Evolutionary conservation across 331 rosid species (phyloP).

Genomic region (Prunus yedoensis): DNA sequence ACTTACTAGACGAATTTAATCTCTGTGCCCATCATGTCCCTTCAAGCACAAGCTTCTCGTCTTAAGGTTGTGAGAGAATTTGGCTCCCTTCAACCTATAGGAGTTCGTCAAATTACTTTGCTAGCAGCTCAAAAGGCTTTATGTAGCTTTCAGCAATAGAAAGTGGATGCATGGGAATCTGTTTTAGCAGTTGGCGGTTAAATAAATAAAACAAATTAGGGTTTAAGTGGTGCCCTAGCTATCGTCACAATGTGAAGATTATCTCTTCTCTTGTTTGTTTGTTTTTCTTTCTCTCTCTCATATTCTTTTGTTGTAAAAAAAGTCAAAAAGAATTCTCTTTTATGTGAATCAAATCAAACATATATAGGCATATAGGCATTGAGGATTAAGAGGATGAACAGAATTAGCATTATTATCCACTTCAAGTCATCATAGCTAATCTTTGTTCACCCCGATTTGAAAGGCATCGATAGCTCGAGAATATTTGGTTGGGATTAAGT

Average conservation of each 20-base stretch:
- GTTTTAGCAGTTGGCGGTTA: conserved; percentile 12
- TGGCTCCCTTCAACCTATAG: conserved; percentile 4
- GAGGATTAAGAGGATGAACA: not conserved
- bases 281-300: not conserved
- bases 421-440: not conserved
- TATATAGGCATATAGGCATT: not conserved
- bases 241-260: not conserved
- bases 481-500: conserved; percentile 16
- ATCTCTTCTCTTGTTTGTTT: not conserved
- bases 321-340: conserved; percentile 2
- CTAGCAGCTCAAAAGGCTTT: not conserved
- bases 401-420: not conserved
- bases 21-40: no score
- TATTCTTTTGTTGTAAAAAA: not conserved
- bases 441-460: not conserved
- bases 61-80: conserved; percentile 2
- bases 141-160: conserved; percentile 9
- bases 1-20: no score
- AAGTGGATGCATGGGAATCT: conserved; percentile 20
- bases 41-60: not conserved
- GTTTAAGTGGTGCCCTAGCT: not conserved
- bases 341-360: conserved; percentile 6
- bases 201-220: not conserved
- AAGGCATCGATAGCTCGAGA: conserved; percentile 5
- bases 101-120: not conserved